Base-by-base conservation (phyloP, 2,329 filamentous ascomycete species). In the Pestalotiopsis sp. region DNA sequence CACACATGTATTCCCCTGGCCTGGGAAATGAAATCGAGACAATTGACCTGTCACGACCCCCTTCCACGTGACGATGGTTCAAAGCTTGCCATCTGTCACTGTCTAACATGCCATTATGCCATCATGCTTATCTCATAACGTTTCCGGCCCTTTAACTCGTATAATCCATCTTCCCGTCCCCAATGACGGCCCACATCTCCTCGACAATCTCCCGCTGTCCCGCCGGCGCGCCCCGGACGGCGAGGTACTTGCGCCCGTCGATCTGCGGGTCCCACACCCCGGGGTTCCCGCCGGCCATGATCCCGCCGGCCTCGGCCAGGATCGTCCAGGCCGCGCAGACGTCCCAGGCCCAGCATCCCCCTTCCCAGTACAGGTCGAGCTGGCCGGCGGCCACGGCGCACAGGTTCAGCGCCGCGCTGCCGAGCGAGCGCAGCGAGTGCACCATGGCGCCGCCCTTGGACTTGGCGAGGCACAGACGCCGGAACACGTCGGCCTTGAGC, bases 331-430 rank as follows among this genome's bases (percentile, higher is more conserved):
- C 93, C 4, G 93, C 93, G 76, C 91, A 93, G 2, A 95, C 93
- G 78, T 95, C 93, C 93, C 93, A 95, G 1, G 92, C 92, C 88
- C 92, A 95, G 79, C 92, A 94, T 0, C 93, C 93, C 49, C 91
- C 92, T 81, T 95, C 93, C 93, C 93, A 95, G 78, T 93, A 95
- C 25, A 89, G 74, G 77, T 95, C 93, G 31, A 93, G 73, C 77
- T 90, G 86, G 0, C 93, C 93, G 11, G 88, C 87, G 2, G 93
- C 93, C 3, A 93, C 90, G 52, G 85, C 87, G 68, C 91, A 93
- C 20, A 95, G 79, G 78, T 95, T 95, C 74, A 95, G 81, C 55
- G 93, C 93, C 7, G 93, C 93, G 64, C 87, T 90, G 2, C 93
- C 93, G 70, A 93, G 80, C 45, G 85, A 89, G n/a, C 93, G 84